phyloP scores from a whole-genome alignment of 495 filamentous ascomycete genomes.

The Pyronema omphalodes region DNA sequence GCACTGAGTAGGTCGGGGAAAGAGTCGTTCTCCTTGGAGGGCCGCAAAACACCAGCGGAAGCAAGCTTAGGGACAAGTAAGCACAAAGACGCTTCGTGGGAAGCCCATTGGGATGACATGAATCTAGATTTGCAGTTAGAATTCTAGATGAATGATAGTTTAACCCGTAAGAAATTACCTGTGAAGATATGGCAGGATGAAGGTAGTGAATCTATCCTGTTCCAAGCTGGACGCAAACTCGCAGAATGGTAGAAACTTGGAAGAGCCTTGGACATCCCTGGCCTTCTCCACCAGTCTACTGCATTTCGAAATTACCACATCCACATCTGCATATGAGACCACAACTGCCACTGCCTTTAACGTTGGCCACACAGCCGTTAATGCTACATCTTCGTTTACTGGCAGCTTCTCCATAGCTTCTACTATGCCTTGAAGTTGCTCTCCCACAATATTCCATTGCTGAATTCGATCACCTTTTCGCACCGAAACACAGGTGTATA shows the following conservation, averaged over 20 bases:
- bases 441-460: constrained; percentile 50
- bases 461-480: constrained; percentile 57
- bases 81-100: constrained; percentile 48
- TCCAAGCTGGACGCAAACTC: constrained; percentile 56
- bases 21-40: constrained; percentile 15
- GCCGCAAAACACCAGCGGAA: constrained; percentile 32
- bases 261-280: constrained; percentile 12
- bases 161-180: constrained; percentile 29
- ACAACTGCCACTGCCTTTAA: constrained; percentile 46
- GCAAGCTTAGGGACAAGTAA: constrained; percentile 51
- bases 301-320: constrained; percentile 45
- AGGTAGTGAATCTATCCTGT: constrained; percentile 52
- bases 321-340: constrained; percentile 60
- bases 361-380: constrained; percentile 36
- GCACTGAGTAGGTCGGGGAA: not conserved
- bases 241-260: constrained; percentile 61
- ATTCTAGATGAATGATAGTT: not conserved
- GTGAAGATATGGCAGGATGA: constrained; percentile 65
- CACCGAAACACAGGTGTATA: constrained; percentile 52
- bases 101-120: constrained; percentile 50
- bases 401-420: constrained; percentile 25
- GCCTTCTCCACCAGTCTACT: constrained; percentile 14
- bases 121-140: constrained; percentile 32
- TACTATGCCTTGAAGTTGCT: constrained; percentile 37
- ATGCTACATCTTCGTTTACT: constrained; percentile 26